phyloP scores from a whole-genome alignment of 345 rosid species.

The Crucihimalaya himalaica region DNA sequence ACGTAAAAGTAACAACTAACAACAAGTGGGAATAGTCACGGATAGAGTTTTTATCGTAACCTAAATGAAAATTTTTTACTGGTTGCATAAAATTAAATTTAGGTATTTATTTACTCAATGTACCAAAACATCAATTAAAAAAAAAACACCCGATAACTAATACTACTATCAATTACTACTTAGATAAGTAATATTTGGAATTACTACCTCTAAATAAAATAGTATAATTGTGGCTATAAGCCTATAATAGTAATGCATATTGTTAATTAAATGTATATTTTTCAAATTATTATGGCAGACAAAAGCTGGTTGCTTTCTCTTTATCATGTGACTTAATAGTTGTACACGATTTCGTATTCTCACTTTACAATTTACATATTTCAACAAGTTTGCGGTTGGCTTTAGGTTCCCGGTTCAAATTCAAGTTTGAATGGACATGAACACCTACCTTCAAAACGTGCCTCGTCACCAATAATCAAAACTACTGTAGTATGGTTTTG shows the following conservation, averaged over 20 bases:
- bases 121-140: neutral
- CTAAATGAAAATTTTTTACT: neutral
- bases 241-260: neutral
- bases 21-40: slow-evolving; percentile 16
- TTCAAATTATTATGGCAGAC: slow-evolving; percentile 26
- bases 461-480: neutral
- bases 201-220: neutral
- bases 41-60: slow-evolving; percentile 5
- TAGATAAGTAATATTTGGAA: neutral
- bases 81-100: neutral
- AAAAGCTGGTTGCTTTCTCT: slow-evolving; percentile 21
- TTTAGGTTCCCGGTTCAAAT: neutral
- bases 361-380: neutral
- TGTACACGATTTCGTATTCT: slow-evolving; percentile 8
- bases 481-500: neutral
- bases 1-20: slow-evolving; percentile 23
- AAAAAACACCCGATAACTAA: too few relatives aligned
- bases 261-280: neutral
- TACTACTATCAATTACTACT: neutral
- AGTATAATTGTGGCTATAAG: neutral
- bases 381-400: neutral
- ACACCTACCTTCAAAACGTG: neutral
- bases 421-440: neutral
- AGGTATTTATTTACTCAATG: neutral
- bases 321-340: slow-evolving; percentile 18